These are phyloP conservation scores for Mycosarcoma mackinlayi DNA, from an alignment of 1,284 basidiomycete genomes.

Conservation along the genomic window DNA sequence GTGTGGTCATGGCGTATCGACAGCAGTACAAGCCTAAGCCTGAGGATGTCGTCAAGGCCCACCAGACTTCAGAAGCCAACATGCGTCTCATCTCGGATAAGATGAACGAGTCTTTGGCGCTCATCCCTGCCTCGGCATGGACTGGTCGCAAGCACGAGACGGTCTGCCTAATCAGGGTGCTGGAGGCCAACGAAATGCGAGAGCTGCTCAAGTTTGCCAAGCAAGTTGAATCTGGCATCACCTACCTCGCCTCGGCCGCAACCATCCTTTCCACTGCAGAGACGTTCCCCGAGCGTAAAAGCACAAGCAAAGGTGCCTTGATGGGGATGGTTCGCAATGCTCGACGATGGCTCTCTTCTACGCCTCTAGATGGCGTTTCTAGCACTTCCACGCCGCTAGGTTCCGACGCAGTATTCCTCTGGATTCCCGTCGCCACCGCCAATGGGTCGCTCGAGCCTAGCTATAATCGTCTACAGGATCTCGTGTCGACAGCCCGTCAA, in stretches of 20 bases:
- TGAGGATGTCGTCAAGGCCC: constrained; percentile 1
- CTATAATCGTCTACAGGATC: constrained; percentile 1
- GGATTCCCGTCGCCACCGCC: constrained; percentile 31
- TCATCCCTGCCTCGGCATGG: constrained; percentile 6
- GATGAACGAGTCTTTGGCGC: constrained; percentile 24
- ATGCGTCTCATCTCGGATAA: constrained; percentile 23
- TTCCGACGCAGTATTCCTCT: constrained; percentile 43
- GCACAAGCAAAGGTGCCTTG: constrained; percentile 25
- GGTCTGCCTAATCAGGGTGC: constrained; percentile 14
- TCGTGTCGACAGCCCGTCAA: constrained; percentile 5
- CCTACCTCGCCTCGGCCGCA: constrained; percentile 34
- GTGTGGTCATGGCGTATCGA: constrained; percentile 19
- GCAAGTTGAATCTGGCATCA: constrained; percentile 16
- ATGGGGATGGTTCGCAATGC: constrained; percentile 48
- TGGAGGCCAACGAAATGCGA: constrained; percentile 5
- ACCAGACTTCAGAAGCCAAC: constrained; percentile 10
- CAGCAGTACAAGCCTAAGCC: constrained; percentile 23
- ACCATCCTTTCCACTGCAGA: constrained; percentile 29
- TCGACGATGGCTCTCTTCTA: constrained; percentile 30
- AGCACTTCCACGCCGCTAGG: constrained; percentile 24
- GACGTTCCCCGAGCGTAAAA: constrained; percentile 33
- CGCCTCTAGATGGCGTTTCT: background rate
- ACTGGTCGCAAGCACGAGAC: constrained; percentile 25
- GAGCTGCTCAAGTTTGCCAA: constrained; percentile 19
- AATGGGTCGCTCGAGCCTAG: constrained; percentile 16